Conservation (phyloP, 2,329 filamentous ascomycete genomes). For the Ophiostoma sp. region DNA sequence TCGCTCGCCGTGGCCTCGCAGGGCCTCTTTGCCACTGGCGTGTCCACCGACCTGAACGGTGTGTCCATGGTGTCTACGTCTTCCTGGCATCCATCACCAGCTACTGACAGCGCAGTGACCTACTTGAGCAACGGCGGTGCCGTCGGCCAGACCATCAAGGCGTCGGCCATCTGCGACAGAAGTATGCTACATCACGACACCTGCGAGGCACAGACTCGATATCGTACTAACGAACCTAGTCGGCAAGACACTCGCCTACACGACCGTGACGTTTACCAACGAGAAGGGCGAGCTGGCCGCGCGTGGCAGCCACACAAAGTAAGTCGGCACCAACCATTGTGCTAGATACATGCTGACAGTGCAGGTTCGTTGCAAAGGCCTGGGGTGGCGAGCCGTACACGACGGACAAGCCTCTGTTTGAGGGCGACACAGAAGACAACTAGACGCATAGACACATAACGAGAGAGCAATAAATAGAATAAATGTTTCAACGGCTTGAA, state of each 20-base stretch:
- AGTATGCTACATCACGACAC: conserved; percentile 38
- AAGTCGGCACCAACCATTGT: conserved; percentile 27
- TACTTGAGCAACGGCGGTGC: conserved; percentile 56
- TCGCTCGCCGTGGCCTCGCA: conserved; percentile 61
- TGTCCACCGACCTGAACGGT: conserved; percentile 62
- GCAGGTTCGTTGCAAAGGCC: conserved; percentile 30
- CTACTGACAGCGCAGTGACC: conserved; percentile 40
- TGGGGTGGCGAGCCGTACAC: conserved; percentile 28
- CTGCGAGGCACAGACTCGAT: neutral
- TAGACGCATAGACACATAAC: neutral
- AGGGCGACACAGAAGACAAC: conserved; percentile 26
- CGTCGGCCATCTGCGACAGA: conserved; percentile 55
- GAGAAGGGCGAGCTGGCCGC: conserved; percentile 54
- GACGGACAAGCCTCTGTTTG: conserved; percentile 22
- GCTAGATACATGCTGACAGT: neutral
- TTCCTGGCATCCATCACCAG: neutral
- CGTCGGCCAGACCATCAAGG: conserved; percentile 51
- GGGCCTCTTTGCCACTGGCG: conserved; percentile 57
- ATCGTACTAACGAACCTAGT: conserved; percentile 37
- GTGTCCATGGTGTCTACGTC: conserved; percentile 15
- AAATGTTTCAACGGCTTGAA: neutral
- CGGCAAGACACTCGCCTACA: conserved; percentile 59
- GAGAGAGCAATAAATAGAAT: neutral
- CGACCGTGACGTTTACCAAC: conserved; percentile 55
- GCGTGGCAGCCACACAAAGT: conserved; percentile 63